phyloP scores from a whole-genome alignment of 768 basidiomycete genomes.

The Clathrus columnatus region DNA sequence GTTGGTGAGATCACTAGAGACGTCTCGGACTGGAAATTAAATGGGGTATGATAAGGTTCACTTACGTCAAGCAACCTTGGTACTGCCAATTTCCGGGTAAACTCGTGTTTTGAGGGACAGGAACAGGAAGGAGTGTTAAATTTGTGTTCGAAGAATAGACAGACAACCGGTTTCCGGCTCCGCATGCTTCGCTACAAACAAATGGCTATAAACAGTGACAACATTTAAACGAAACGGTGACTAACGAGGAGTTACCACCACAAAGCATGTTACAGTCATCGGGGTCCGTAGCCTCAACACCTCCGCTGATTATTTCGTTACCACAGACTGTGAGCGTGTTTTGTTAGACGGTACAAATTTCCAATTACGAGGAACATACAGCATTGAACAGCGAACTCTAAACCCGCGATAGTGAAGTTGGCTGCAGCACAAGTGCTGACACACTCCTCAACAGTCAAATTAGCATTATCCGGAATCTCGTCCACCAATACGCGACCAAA shows the following conservation, averaged over 20 bases:
- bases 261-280: slow-evolving; percentile 67
- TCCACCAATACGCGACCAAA: slow-evolving; percentile 51
- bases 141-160: slow-evolving; percentile 49
- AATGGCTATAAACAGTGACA: slow-evolving; percentile 8
- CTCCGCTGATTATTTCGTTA: slow-evolving; percentile 52
- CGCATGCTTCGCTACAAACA: slow-evolving; percentile 50
- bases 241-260: slow-evolving; percentile 56
- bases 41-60: not conserved
- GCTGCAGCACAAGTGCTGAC: slow-evolving; percentile 44
- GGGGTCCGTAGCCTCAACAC: slow-evolving; percentile 34
- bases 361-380: slow-evolving; percentile 28
- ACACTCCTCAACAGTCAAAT: slow-evolving; percentile 55
- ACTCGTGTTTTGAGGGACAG: slow-evolving; percentile 41
- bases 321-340: slow-evolving; percentile 51
- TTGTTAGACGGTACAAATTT: too few species aligned
- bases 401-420: slow-evolving; percentile 59
- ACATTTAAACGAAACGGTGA: slow-evolving; percentile 5
- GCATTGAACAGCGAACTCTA: slow-evolving; percentile 50
- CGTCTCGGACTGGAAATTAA: too few species aligned
- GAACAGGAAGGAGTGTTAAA: slow-evolving; percentile 51
- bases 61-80: slow-evolving; percentile 58
- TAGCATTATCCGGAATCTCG: slow-evolving; percentile 28
- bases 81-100: slow-evolving; percentile 61
- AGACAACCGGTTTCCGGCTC: slow-evolving; percentile 64
- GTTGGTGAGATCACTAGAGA: slow-evolving; percentile 36